Percentiles rank a stretch among this genome's conserved stretches.
phyloP scores from a whole-genome alignment of 1,284 basidiomycete genomes.

The Irpex lacteus region DNA sequence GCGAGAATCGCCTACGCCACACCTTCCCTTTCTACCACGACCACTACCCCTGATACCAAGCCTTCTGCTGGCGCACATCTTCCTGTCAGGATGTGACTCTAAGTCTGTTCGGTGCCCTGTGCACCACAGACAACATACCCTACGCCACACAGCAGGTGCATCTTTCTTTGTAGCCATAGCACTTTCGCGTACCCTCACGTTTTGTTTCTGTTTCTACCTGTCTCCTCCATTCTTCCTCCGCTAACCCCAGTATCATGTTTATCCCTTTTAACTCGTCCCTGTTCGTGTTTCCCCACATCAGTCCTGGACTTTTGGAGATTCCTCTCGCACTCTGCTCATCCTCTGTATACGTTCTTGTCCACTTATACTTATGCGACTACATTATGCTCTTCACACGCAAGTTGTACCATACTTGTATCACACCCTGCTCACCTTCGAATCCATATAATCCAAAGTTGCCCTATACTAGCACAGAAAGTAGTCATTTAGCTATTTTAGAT shows the following conservation, averaged over 20 bases:
- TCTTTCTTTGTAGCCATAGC: background rate
- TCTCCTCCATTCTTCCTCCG: background rate
- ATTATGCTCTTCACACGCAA: background rate
- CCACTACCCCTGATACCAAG: background rate
- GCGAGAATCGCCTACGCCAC: background rate
- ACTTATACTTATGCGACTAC: background rate
- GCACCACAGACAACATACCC: background rate
- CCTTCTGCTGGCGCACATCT: background rate
- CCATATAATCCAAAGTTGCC: too few species aligned
- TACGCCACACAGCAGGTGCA: background rate
- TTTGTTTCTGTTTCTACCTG: background rate
- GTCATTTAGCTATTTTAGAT: too few species aligned
- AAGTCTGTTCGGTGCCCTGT: background rate
- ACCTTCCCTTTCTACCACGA: background rate
- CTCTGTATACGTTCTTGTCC: background rate
- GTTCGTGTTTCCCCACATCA: background rate
- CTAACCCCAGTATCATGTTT: background rate
- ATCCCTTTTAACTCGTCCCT: background rate
- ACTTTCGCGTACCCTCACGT: background rate
- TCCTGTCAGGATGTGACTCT: background rate
- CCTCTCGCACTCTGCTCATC: background rate
- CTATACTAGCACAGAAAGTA: too few species aligned
- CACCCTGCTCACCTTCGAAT: background rate
- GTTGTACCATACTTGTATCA: background rate
- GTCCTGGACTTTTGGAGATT: background rate